Evolutionary conservation across 2,329 filamentous ascomycete genomes (phyloP), one percentile per base, ranked within the genome.

Genomic region (Cladosporium sp.): DNA sequence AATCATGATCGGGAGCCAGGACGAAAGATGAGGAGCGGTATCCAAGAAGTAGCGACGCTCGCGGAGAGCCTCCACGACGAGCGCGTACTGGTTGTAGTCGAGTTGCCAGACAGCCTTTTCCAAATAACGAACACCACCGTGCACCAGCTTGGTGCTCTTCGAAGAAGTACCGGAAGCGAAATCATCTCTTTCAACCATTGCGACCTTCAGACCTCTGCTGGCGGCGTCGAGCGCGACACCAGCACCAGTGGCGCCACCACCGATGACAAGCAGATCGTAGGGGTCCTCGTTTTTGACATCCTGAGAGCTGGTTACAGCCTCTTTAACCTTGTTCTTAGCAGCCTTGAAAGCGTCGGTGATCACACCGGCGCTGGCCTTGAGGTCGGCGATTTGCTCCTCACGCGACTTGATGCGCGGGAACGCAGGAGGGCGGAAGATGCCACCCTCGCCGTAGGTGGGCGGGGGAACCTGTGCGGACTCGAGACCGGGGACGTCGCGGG

Each of bases 71-170:
- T 92, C 88, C 68, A 84, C 86, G 61, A 93, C 88, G 41, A 93
- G 79, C 64, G 84, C 76, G 67, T 87, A 77, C 64, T 93, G 88
- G 59, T 84, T 84, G 68, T 90, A 91, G 69, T 93, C 88, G 61
- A 92, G 74, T 67, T 91, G 87, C 84, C 84, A 89, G 43, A 93
- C 83, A 49, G 88, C 88, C 75, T 93, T 93, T 69, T 93, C 88
- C 52, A 93, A 76, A 66, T 92, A 93, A 58, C 88, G 81, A 53
- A 93, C 88, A 64, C 88, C 88, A 59, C 88, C 88, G 70, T 93
- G 88, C 15, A 93, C 88, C 47, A 93, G 77, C 71, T 93, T 93
- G 43, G 88, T 93, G 72, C 86, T 90, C 74, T 92, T 92, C 69
- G 85, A 89, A 73, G 86, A 90, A 36, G 88, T 92, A 24, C 88